phyloP scores from a whole-genome alignment of 1,284 basidiomycete genomes.

The Boletus smithii region DNA sequence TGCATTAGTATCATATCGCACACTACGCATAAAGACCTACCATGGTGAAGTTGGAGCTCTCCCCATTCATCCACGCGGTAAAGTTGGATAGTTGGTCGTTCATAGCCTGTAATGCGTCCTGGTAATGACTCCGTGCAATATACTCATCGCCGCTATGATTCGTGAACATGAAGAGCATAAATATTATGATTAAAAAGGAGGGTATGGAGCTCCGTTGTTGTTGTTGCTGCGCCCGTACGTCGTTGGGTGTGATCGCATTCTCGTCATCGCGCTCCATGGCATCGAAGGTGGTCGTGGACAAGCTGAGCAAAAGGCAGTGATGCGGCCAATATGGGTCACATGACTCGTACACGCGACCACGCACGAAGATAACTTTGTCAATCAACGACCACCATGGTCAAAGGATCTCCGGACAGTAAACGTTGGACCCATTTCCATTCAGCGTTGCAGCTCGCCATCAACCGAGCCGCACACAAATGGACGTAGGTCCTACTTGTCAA shows the following conservation, averaged over 20 bases:
- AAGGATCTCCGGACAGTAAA: conserved; percentile 55
- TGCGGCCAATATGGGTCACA: conserved; percentile 14
- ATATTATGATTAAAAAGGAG: conserved; percentile 68
- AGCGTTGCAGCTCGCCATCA: conserved; percentile 70
- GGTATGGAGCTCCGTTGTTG: conserved; percentile 43
- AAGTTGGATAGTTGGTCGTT: conserved; percentile 64
- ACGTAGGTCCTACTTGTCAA: conserved; percentile 48
- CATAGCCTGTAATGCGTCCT: conserved; percentile 56
- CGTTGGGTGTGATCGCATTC: conserved; percentile 10
- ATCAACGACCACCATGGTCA: conserved; percentile 36
- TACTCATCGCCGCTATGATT: conserved; percentile 65
- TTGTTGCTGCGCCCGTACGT: conserved; percentile 15
- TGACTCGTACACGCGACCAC: conserved; percentile 9
- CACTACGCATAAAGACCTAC: conserved; percentile 40
- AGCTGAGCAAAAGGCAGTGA: not conserved
- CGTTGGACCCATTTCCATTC: conserved; percentile 75
- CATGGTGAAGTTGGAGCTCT: conserved; percentile 60
- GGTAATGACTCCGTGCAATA: conserved; percentile 56
- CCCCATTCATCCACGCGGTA: conserved; percentile 71
- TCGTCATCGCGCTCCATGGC: conserved; percentile 33
- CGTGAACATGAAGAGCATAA: conserved; percentile 73
- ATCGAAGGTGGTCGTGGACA: conserved; percentile 8
- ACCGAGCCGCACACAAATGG: conserved; percentile 76
- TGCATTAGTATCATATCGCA: conserved; percentile 3
- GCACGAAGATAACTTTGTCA: too few species aligned